Conservation (phyloP, 2,329 filamentous ascomycete genomes). For the Akanthomyces lecanii region DNA sequence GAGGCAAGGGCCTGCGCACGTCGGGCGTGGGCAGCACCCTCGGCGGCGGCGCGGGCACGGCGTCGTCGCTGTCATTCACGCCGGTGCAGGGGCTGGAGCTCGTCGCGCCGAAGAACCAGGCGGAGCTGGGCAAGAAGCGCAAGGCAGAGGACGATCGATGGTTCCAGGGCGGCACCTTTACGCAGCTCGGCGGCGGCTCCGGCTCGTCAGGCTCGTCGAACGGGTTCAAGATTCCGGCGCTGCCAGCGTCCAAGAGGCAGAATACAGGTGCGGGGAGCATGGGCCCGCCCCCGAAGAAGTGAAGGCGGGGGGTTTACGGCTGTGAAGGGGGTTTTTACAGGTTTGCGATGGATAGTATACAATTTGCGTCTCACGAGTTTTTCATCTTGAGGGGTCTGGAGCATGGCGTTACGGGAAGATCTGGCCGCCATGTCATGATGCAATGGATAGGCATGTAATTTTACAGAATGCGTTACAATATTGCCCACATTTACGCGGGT, state of each 20-base stretch:
- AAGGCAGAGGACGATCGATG: slow-evolving; percentile 93
- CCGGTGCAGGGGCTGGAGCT: slow-evolving; percentile 92
- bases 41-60: slow-evolving; percentile 61
- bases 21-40: slow-evolving; percentile 75
- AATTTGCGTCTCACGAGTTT: neutral
- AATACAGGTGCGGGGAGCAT: slow-evolving; percentile 59
- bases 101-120: slow-evolving; percentile 86
- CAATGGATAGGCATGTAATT: neutral
- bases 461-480: neutral
- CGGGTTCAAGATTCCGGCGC: slow-evolving; percentile 76
- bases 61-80: slow-evolving; percentile 86
- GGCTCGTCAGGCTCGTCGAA: slow-evolving; percentile 27
- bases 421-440: neutral
- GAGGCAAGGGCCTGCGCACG: slow-evolving; percentile 73
- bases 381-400: neutral
- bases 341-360: neutral
- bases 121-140: slow-evolving; percentile 82
- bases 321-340: neutral
- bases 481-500: neutral
- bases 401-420: slow-evolving; percentile 1
- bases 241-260: slow-evolving; percentile 71
- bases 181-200: slow-evolving; percentile 57
- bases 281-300: slow-evolving; percentile 16
- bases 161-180: slow-evolving; percentile 98
- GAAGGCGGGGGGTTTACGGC: neutral